Conservation (phyloP, 495 filamentous ascomycete genomes). For the Xylaria bambusicola region DNA sequence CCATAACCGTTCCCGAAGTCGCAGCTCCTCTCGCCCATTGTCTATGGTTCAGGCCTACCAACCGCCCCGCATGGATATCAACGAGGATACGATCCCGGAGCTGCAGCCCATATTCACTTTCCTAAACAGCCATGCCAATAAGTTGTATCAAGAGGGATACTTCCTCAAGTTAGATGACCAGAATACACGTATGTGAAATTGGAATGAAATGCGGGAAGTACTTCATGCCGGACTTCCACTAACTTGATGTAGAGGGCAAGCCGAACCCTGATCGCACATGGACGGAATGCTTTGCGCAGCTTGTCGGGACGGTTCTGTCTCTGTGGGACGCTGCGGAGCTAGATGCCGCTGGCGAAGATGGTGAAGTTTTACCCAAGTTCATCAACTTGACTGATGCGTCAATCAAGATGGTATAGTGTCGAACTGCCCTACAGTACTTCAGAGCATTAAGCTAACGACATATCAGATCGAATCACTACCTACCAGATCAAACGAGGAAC, state of each 20-base stretch:
- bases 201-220: background rate
- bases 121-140: constrained; percentile 93
- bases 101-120: constrained; percentile 91
- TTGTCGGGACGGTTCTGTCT: constrained; percentile 92
- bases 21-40: constrained; percentile 52
- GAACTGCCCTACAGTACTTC: background rate
- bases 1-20: constrained; percentile 29
- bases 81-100: constrained; percentile 83
- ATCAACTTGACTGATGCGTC: constrained; percentile 97
- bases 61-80: constrained; percentile 83
- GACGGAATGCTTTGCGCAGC: constrained; percentile 96
- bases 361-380: constrained; percentile 89
- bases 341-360: constrained; percentile 79
- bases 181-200: constrained; percentile 69
- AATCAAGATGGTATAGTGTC: constrained; percentile 84
- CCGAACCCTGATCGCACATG: constrained; percentile 84
- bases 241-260: constrained; percentile 69
- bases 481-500: constrained; percentile 71
- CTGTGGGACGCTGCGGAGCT: constrained; percentile 95
- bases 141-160: constrained; percentile 96
- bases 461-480: constrained; percentile 84
- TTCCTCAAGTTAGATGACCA: constrained; percentile 95
- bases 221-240: constrained; percentile 19
- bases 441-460: constrained; percentile 11
- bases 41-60: constrained; percentile 78